phyloP scores from a whole-genome alignment of 2,329 filamentous ascomycete species.

The Hirsutella rhossiliensis region DNA sequence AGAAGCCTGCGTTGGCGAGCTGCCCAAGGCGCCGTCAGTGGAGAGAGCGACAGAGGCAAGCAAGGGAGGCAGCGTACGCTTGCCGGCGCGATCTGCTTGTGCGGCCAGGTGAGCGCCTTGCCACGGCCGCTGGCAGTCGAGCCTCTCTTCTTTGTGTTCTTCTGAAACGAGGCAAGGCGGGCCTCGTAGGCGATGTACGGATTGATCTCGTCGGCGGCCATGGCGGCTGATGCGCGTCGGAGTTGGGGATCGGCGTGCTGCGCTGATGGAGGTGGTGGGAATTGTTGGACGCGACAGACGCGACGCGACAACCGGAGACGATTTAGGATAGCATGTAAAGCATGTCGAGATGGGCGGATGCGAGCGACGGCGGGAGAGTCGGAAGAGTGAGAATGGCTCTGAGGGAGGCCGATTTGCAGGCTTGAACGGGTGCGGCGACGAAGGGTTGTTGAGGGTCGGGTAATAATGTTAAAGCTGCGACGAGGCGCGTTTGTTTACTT shows the following conservation, averaged over 20 bases:
- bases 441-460: too few relatives aligned
- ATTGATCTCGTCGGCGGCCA: conserved; percentile 27
- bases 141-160: conserved; percentile 53
- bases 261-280: neutral
- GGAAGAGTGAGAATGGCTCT: neutral
- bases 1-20: conserved; percentile 88
- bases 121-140: conserved; percentile 46
- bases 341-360: neutral
- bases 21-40: conserved; percentile 25
- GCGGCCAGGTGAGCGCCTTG: conserved; percentile 64
- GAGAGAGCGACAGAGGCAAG: neutral
- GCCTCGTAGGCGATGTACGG: conserved; percentile 55
- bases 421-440: neutral
- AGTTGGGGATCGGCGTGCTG: neutral
- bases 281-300: conserved; percentile 5
- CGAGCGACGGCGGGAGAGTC: neutral
- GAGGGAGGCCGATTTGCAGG: neutral
- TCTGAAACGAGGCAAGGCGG: conserved; percentile 70
- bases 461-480: neutral
- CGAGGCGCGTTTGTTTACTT: conserved; percentile 21
- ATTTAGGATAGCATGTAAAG: conserved; percentile 2
- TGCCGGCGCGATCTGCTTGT: conserved; percentile 29
- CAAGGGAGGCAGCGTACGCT: conserved; percentile 13
- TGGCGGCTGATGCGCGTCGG: conserved; percentile 8
- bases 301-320: conserved; percentile 2